These are phyloP conservation scores for Linnemannia zychae DNA, from an alignment of 192 early-diverging fungal genomes.

Conservation along the genomic window DNA sequence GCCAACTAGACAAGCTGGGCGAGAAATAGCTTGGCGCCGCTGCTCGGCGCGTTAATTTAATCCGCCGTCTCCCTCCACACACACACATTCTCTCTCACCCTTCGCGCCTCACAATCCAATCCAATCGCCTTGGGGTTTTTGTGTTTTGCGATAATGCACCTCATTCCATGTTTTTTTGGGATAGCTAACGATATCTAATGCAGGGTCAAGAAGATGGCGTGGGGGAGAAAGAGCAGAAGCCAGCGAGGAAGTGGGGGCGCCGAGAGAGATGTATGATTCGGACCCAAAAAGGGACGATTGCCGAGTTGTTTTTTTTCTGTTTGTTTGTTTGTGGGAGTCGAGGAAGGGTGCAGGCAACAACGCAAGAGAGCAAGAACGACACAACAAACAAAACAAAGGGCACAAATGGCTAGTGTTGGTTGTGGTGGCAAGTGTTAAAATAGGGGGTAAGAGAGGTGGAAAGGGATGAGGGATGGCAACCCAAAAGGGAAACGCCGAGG, in stretches of 20 bases:
- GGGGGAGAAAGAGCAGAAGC: neutral
- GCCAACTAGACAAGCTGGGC: too few species aligned
- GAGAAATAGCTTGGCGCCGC: too few species aligned
- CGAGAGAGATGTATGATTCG: neutral
- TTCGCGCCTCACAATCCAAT: too few species aligned
- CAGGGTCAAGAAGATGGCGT: neutral
- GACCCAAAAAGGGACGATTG: neutral
- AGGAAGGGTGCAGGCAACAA: neutral
- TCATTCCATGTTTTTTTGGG: neutral
- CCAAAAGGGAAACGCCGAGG: conserved; percentile 6
- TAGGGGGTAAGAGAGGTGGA: too few species aligned
- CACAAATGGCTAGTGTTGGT: neutral
- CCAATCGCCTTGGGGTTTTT: too few species aligned
- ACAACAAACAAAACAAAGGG: neutral
- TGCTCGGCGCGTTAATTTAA: too few species aligned
- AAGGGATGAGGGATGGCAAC: neutral
- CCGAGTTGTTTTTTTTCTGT: neutral
- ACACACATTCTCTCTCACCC: too few species aligned
- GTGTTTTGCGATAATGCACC: too few species aligned
- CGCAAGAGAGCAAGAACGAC: neutral
- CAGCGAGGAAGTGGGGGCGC: neutral
- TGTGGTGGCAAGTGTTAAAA: neutral
- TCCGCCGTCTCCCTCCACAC: too few species aligned
- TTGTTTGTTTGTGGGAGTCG: neutral
- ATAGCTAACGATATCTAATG: neutral